Base-by-base conservation (phyloP, 768 basidiomycete species). In the Tricholoma sp. region DNA sequence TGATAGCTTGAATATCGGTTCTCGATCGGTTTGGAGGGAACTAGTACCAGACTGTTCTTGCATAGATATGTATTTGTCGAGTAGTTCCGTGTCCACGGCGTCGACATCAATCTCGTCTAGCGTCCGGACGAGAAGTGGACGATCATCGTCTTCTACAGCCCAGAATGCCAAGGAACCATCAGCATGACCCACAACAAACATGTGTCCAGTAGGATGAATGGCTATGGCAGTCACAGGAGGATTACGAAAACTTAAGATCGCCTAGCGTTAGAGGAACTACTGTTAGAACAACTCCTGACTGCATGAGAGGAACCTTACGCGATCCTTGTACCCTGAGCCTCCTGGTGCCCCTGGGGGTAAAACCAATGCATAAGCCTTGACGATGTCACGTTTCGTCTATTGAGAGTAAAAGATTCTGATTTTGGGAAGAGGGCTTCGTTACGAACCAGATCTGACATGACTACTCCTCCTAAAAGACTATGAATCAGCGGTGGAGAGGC, bases 131-230 rank as follows among this genome's bases (percentile, higher is more conserved):
- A 86, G 74, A 18, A 96, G 71, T 0, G 92, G 88, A 52, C 82
- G 81, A 55, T 87, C 85, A 58, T 88, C 80, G 60, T 94, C 91
- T 45, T 89, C 85, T 2, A 86, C 72, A 0, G 89, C 85, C 87
- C 91, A 94, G 66, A 94, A 90, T 4, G 86, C 82, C 32, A 96
- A 79, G 51, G 82, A 85, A 7, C 94, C 92, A 67, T 96, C 94
- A 15, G 82, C 76, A 65, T 94, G 81, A 0, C 94, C 93, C 11
- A 83, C 86, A 18, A 82, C 89, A 57, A 96, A 87, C 57, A 91
- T 77, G 57, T 91, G 85, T 0, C 75, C 88, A 34, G 86, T 74
- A 5, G 91, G 90, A 66, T 94, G 85, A 59, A 93, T 75, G 3
- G 86, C 76, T 4, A 94, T 59, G 29, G 83, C 80, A 0, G 88